A percentile compares a stretch with the other conserved stretches of the same genome.
These are phyloP conservation scores for Fusarium austroafricanum DNA, from an alignment of 2,329 filamentous ascomycete genomes.

Conservation along the genomic window DNA sequence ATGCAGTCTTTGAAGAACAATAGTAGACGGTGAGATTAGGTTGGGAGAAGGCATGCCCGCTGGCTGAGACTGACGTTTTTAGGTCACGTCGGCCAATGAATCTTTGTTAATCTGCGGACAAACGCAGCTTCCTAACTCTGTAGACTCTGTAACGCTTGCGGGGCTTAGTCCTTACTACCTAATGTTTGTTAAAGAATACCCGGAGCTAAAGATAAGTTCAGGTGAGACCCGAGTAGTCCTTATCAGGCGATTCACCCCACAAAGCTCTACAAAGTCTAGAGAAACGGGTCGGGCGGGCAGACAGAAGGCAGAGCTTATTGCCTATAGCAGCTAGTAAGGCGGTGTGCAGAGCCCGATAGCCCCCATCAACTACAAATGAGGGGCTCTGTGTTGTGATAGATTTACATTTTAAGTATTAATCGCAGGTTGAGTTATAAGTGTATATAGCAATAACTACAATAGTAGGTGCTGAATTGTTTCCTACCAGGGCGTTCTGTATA, in stretches of 20 bases:
- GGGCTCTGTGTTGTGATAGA: neutral
- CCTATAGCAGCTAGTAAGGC: conserved; percentile 30
- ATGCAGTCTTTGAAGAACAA: conserved; percentile 52
- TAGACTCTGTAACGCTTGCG: too few relatives aligned
- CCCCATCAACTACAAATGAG: neutral
- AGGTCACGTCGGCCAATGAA: conserved; percentile 38
- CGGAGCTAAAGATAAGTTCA: too few relatives aligned
- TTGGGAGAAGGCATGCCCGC: conserved; percentile 49
- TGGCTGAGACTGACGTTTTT: conserved; percentile 32
- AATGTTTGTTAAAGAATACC: too few relatives aligned
- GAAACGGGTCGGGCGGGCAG: conserved; percentile 36
- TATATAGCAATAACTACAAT: neutral
- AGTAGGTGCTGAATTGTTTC: too few relatives aligned
- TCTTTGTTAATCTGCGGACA: conserved; percentile 34
- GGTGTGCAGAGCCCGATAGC: neutral
- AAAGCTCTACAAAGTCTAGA: too few relatives aligned
- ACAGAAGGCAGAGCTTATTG: conserved; percentile 23
- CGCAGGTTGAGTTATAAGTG: neutral
- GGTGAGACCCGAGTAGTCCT: too few relatives aligned
- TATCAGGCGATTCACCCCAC: too few relatives aligned
- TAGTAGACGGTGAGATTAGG: conserved; percentile 50
- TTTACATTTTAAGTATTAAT: neutral
- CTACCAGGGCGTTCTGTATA: too few relatives aligned
- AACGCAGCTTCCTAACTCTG: conserved; percentile 39
- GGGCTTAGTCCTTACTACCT: too few relatives aligned